phyloP scores from a whole-genome alignment of 495 filamentous ascomycete genomes.

The Paragyromitra xinjiangensis region DNA sequence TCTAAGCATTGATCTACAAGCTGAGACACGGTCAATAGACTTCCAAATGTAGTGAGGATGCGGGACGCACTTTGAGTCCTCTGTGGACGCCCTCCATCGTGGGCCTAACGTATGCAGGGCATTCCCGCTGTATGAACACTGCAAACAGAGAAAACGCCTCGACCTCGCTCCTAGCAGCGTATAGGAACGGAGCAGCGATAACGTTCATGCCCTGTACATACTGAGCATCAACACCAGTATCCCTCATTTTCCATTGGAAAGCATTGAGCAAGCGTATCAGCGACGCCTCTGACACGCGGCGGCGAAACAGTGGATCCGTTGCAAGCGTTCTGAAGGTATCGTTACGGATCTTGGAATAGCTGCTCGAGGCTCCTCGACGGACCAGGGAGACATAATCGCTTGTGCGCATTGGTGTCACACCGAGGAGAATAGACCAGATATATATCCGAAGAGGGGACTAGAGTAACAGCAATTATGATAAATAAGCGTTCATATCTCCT shows the following conservation, averaged over 20 bases:
- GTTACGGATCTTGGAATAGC: constrained; percentile 96
- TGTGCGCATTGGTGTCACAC: constrained; percentile 81
- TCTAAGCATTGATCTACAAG: constrained; percentile 90
- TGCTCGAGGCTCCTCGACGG: constrained; percentile 89
- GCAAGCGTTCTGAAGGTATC: constrained; percentile 96
- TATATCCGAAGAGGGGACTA: constrained; percentile 95
- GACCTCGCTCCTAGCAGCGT: constrained; percentile 91
- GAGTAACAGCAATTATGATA: constrained; percentile 14
- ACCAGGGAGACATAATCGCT: constrained; percentile 89
- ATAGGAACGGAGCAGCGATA: constrained; percentile 96
- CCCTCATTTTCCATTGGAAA: constrained; percentile 89
- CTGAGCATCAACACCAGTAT: constrained; percentile 68
- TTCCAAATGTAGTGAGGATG: neutral
- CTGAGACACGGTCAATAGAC: constrained; percentile 12
- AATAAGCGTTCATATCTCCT: constrained; percentile 25
- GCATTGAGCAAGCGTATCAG: constrained; percentile 96
- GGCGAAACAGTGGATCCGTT: constrained; percentile 93
- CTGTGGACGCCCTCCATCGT: constrained; percentile 98
- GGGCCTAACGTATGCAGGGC: constrained; percentile 90
- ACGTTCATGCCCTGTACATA: constrained; percentile 99
- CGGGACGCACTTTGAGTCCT: constrained; percentile 67
- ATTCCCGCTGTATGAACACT: constrained; percentile 85
- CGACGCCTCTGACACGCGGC: constrained; percentile 92
- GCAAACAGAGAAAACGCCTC: constrained; percentile 94
- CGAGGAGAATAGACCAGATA: constrained; percentile 90